phyloP scores from a whole-genome alignment of 1,284 basidiomycete genomes.

The Grifola frondosa region DNA sequence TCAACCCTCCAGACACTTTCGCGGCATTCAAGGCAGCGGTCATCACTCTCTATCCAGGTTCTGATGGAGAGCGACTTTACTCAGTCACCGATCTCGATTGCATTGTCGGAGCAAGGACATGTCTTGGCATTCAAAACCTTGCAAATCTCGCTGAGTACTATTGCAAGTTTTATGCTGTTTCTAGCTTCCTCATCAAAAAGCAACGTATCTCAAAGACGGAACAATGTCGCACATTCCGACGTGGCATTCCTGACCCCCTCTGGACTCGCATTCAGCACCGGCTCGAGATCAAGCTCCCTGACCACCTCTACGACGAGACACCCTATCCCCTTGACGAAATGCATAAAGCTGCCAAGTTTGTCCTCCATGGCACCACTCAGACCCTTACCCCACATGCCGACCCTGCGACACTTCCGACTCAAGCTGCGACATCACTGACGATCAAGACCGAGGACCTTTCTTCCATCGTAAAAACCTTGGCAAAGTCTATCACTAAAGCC shows the following conservation, averaged over 20 bases:
- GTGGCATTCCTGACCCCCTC: not conserved
- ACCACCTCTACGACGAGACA: not conserved
- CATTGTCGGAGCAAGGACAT: not conserved
- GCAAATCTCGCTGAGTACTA: slow-evolving; percentile 5
- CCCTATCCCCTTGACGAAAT: slow-evolving; percentile 5
- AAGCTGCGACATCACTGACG: too few species aligned
- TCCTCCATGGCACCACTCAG: too few species aligned
- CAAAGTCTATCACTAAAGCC: too few species aligned
- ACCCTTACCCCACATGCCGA: too few species aligned
- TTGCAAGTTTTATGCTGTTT: slow-evolving; percentile 3
- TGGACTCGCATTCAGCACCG: not conserved
- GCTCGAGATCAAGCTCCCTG: slow-evolving; percentile 3
- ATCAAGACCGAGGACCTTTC: too few species aligned
- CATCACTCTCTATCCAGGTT: slow-evolving; percentile 5
- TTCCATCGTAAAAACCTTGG: too few species aligned
- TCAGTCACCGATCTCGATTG: slow-evolving; percentile 2
- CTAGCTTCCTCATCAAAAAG: slow-evolving; percentile 5
- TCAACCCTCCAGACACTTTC: not conserved
- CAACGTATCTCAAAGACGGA: slow-evolving; percentile 1
- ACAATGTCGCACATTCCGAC: slow-evolving; percentile 6
- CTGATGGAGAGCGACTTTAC: slow-evolving; percentile 1
- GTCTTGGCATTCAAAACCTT: not conserved
- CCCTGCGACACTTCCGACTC: too few species aligned
- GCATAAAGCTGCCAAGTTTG: slow-evolving; percentile 1
- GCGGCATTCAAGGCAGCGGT: slow-evolving; percentile 6